A percentile compares a stretch with the other conserved stretches of the same genome.
Evolutionary conservation across 257 asterid genomes (phyloP).

Genomic region (Nicotiana obtusifolia): DNA sequence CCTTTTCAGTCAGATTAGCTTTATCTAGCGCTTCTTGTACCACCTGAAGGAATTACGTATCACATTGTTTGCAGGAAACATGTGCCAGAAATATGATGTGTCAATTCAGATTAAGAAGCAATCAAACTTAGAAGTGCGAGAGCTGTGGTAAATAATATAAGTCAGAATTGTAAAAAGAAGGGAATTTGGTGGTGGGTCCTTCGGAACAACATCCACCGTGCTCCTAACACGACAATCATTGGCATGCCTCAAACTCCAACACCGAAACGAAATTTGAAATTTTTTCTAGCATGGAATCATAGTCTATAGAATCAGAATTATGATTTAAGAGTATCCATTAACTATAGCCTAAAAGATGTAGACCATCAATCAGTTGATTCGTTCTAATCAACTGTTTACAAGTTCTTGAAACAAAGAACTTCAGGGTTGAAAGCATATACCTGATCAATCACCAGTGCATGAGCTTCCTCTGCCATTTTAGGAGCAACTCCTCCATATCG

Average conservation of each 20-base stretch:
- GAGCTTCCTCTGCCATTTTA: constrained; percentile 99
- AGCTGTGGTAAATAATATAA: not conserved
- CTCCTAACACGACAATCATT: not conserved
- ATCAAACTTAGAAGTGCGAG: not conserved
- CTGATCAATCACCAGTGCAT: constrained; percentile 79
- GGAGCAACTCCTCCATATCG: constrained; percentile 97
- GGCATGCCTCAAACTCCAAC: not conserved
- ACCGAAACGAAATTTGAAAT: not conserved
- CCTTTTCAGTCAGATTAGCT: constrained; percentile 69
- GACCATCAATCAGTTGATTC: not conserved
- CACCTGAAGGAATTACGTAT: constrained; percentile 46
- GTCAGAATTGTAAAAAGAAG: not conserved
- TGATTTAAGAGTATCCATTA: not conserved
- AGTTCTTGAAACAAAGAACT: not conserved
- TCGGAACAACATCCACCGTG: not conserved
- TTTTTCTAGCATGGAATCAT: not conserved
- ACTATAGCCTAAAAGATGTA: not conserved
- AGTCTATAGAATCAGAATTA: not conserved
- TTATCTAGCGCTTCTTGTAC: constrained; percentile 93
- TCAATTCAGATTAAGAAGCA: not conserved
- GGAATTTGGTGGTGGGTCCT: not conserved
- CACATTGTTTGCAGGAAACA: not conserved
- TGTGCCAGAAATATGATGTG: not conserved
- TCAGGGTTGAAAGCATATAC: constrained; percentile 22
- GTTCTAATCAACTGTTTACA: not conserved